Conservation (phyloP, 176 grass and related monocot genomes). For the Cenchrus fungigraminus region DNA sequence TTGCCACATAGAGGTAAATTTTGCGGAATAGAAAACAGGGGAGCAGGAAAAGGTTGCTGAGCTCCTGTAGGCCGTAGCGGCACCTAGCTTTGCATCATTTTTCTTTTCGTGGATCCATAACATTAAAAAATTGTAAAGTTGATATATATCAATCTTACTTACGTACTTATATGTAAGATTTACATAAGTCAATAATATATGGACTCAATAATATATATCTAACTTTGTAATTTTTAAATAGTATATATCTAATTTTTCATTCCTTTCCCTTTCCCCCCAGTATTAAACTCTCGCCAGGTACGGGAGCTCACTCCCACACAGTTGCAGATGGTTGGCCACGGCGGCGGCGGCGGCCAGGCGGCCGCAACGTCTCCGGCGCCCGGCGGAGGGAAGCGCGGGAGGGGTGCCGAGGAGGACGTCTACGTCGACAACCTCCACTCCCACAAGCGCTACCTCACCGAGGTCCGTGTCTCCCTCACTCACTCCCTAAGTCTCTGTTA, state of each 20-base stretch:
- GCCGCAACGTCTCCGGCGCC: constrained; percentile 39
- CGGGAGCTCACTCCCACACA: background rate
- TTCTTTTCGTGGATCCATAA: too few relatives aligned
- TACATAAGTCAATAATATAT: too few relatives aligned
- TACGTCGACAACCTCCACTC: constrained; percentile 85
- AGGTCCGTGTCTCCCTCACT: constrained; percentile 44
- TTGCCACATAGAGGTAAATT: too few relatives aligned
- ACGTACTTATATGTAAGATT: too few relatives aligned
- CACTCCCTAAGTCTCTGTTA: background rate
- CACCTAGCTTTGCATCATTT: background rate
- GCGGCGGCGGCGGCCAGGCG: constrained; percentile 23
- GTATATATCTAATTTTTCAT: too few relatives aligned
- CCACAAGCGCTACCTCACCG: constrained; percentile 77
- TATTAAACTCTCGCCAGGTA: background rate
- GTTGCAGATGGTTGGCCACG: constrained; percentile 6
- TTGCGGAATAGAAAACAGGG: too few relatives aligned
- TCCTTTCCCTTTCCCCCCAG: background rate
- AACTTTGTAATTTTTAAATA: too few relatives aligned
- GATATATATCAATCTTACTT: too few relatives aligned
- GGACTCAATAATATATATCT: too few relatives aligned
- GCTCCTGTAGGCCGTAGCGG: background rate
- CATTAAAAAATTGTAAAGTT: too few relatives aligned
- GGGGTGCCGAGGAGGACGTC: constrained; percentile 67
- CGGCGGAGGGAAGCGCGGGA: constrained; percentile 57
- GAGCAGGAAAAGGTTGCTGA: background rate